Base-by-base conservation (phyloP, 768 basidiomycete genomes). In the Tephrocybe sp. region DNA sequence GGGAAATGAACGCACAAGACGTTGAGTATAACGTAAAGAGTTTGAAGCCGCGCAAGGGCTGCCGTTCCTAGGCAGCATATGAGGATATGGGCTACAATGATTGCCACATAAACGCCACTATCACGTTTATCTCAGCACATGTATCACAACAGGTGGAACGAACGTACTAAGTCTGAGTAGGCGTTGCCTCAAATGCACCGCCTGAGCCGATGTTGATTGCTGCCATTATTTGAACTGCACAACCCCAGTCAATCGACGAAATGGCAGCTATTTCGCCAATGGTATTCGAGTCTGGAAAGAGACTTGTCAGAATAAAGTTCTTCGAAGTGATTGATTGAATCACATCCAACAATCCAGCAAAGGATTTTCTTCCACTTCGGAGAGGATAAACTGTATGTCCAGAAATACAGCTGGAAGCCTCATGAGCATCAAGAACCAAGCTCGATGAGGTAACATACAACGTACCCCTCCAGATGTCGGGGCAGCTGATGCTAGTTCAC, bases 51-150 rank as follows among this genome's bases (percentile, higher is more conserved):
- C 0, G 89, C 88, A 7, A 92, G 70, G 18, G 83, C 45, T 2
- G 70, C 60, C 1, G 88, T 90, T n/a, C 78, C 86, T 18, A 90
- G 72, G 54, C 82, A 83, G 57, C 87, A 90, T 30, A 86, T 57
- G 2, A 82, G 49, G 0, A 76, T 84, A 60, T 91, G 86, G 1
- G 79, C 69, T 21, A 88, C 45, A n/a, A 91, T 57, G 37, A 91
- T 66, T 3, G 74, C 83, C n/a, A 69, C 69, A 56, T 83, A 91
- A 6, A 88, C 77, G 8, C 80, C 88, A 52, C 88, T 88, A 47
- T 23, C 30, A 38, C 15, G 22, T 10, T 23, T 15, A 18, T 13
- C 18, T 11, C 13, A 30, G n/a, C n/a, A n/a, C 21, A n/a, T 12
- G 8, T 7, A n/a, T 4, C 31, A 3, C 11, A n/a, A 12, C 22